These are phyloP conservation scores for Zasmidium citrigriseum DNA, from an alignment of 2,329 filamentous ascomycete genomes.

Conservation along the genomic window DNA sequence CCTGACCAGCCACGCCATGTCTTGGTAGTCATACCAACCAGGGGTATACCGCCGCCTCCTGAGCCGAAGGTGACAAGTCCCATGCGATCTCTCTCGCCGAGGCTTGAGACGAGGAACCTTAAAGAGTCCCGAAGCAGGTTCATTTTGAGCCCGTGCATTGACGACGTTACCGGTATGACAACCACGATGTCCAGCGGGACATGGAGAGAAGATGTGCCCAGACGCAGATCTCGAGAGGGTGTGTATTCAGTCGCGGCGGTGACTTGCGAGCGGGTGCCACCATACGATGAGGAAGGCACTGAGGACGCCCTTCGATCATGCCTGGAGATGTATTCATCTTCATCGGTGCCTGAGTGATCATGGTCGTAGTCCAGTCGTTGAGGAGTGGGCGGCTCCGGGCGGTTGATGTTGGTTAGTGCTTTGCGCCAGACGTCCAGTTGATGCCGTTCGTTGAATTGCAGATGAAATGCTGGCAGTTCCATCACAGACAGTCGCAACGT, in stretches of 20 bases:
- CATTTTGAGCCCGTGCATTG: conserved; percentile 99
- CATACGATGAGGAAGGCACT: conserved; percentile 76
- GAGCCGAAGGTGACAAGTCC: conserved; percentile 96
- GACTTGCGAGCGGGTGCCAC: conserved; percentile 76
- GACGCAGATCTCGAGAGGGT: conserved; percentile 57
- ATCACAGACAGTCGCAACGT: conserved; percentile 88
- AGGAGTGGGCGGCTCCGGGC: conserved; percentile 60
- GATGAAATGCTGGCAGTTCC: conserved; percentile 90
- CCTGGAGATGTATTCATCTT: conserved; percentile 44
- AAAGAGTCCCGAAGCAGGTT: conserved; percentile 88
- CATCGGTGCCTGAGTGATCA: conserved; percentile 52
- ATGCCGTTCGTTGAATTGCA: conserved; percentile 79
- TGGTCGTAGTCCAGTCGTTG: conserved; percentile 74
- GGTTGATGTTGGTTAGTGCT: conserved; percentile 78
- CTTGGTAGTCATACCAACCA: conserved; percentile 98
- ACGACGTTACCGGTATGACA: conserved; percentile 94
- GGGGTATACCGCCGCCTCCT: conserved; percentile 84
- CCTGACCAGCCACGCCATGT: conserved; percentile 89
- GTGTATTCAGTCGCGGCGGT: conserved; percentile 94
- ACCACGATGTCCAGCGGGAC: conserved; percentile 94
- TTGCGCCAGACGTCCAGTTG: conserved; percentile 91
- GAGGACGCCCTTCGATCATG: conserved; percentile 73
- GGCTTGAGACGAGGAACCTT: conserved; percentile 83
- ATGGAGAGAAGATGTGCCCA: conserved; percentile 63
- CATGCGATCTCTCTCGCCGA: conserved; percentile 94